Percentiles rank a stretch among this genome's conserved stretches.
Conservation (phyloP, 2,329 filamentous ascomycete species). For the Fusarium neocosmosporiellum region DNA sequence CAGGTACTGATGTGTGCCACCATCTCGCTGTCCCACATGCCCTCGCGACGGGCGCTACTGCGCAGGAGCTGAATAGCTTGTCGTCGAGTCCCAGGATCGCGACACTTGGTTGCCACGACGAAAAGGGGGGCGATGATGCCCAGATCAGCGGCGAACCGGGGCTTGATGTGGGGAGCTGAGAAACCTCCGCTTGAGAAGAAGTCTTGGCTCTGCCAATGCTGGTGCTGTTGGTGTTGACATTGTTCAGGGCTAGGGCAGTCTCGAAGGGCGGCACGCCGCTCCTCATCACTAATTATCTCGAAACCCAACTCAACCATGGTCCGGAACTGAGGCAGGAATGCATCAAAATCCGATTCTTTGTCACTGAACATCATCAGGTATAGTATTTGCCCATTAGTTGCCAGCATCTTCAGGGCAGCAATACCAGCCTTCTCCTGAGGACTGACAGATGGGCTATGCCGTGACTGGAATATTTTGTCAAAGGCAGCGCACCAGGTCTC, state of each 20-base stretch:
- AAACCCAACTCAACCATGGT: constrained; percentile 67
- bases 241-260: constrained; percentile 57
- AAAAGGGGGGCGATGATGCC: constrained; percentile 74
- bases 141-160: constrained; percentile 72
- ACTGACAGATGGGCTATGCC: constrained; percentile 60
- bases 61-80: constrained; percentile 71
- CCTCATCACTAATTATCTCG: constrained; percentile 70
- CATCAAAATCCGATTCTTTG: constrained; percentile 68
- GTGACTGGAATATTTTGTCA: constrained; percentile 62
- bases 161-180: constrained; percentile 65
- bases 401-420: constrained; percentile 71
- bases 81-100: constrained; percentile 65
- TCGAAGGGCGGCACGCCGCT: constrained; percentile 60
- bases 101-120: constrained; percentile 74
- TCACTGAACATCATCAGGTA: constrained; percentile 71
- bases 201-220: constrained; percentile 38
- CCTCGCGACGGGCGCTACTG: constrained; percentile 71
- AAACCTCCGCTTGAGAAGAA: constrained; percentile 54
- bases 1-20: constrained; percentile 66
- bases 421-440: constrained; percentile 70
- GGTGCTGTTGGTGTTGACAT: constrained; percentile 54
- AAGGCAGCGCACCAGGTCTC: constrained; percentile 68
- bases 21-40: constrained; percentile 76
- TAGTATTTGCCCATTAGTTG: constrained; percentile 67
- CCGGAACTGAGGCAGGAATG: constrained; percentile 62